A percentile compares a stretch with the other conserved stretches of the same genome.
Evolutionary conservation across 768 basidiomycete genomes (phyloP).

Genomic region (Macrolepiota albuminosa): DNA sequence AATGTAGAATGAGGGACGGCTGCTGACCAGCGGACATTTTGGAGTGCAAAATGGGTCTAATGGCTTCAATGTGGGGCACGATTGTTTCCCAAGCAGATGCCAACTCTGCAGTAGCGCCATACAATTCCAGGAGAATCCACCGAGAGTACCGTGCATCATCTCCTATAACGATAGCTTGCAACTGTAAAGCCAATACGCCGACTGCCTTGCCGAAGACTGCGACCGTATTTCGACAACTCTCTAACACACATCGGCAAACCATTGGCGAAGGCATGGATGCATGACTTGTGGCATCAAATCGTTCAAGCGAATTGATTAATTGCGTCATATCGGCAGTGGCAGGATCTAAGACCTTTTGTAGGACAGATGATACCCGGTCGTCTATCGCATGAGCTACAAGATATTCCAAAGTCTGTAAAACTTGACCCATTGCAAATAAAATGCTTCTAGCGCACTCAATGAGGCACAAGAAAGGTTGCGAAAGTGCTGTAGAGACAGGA

Average conservation of each 20-base stretch:
- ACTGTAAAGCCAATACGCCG: slow-evolving; percentile 73
- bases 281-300: slow-evolving; percentile 80
- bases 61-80: slow-evolving; percentile 61
- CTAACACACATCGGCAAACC: slow-evolving; percentile 74
- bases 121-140: slow-evolving; percentile 81
- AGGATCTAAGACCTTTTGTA: slow-evolving; percentile 83
- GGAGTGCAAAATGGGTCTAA: slow-evolving; percentile 56
- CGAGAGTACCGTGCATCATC: slow-evolving; percentile 88
- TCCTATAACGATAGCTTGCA: slow-evolving; percentile 65
- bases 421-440: slow-evolving; percentile 87
- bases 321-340: slow-evolving; percentile 77
- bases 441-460: slow-evolving; percentile 90
- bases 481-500: slow-evolving; percentile 64
- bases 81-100: slow-evolving; percentile 80
- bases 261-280: slow-evolving; percentile 62
- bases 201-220: slow-evolving; percentile 86
- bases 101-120: slow-evolving; percentile 87
- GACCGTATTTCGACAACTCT: slow-evolving; percentile 81
- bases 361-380: slow-evolving; percentile 74
- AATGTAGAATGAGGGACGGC: slow-evolving; percentile 11
- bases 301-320: slow-evolving; percentile 84
- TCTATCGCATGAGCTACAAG: slow-evolving; percentile 81
- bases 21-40: slow-evolving; percentile 22
- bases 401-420: slow-evolving; percentile 85
- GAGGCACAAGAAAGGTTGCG: slow-evolving; percentile 60